Evolutionary conservation across 2,329 filamentous ascomycete species (phyloP), one percentile per base, ranked within the genome.

Genomic region (Monosporascus sp.): DNA sequence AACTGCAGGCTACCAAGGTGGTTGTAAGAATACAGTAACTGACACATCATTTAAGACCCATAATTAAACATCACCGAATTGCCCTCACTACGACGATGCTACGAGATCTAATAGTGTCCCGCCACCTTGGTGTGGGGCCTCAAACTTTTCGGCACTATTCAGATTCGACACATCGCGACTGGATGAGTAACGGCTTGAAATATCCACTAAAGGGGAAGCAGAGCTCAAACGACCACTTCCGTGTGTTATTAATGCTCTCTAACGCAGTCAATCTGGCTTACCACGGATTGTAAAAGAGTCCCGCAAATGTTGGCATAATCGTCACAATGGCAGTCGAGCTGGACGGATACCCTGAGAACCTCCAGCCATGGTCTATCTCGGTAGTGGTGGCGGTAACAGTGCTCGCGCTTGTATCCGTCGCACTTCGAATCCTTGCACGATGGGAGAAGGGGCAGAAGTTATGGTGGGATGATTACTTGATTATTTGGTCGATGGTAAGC

Each of bases 391-490:
- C 71, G 2, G 67, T 78, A 55, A 77, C 75, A 0, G 63, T 70
- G 7, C 62, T 78, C 26, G 71, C 75, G 2, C 56, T 72, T 18
- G 38, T 68, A 1, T 62, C 67, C 3, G 72, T 78, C 14, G 62
- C 40, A n/a, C 61, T 78, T 15, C 69, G 76, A 2, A 49, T 78
- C 5, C 51, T 71, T 28, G 72, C 73, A 52, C 72, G 76, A 11
- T 67, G 68, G 48, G 61, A 76, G 45, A 74, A 74, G 46, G 70
- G 63, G 3, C 74, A 76, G 52, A 61, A 63, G 54, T 60, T 78
- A 5, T 78, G 76, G 76, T 78, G 75, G 76, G 76, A 79, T 64
- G 76, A 79, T 60, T 78, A 70, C 60, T 68, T 76, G 62, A 75
- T 79, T 52, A 53, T 78, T 0, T 77, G 73, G 49, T 78, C 76